Evolutionary conservation across 2,329 filamentous ascomycete genomes (phyloP), one percentile per base, ranked within the genome.

Genomic region (Elsinoe batatas): DNA sequence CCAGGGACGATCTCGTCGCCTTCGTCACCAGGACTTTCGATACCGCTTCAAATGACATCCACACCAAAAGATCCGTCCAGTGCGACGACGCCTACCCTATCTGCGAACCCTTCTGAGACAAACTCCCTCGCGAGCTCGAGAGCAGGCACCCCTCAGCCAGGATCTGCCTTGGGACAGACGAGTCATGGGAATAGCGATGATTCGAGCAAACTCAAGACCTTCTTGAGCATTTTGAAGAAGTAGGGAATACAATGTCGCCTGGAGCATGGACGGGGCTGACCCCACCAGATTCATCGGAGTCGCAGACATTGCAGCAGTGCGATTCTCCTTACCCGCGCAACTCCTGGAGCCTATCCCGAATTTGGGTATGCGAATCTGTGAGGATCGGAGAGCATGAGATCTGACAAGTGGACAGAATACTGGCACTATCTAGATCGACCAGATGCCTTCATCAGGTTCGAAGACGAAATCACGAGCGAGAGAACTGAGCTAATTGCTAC

Each of bases 361-460:
- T 70, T 77, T 98, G 68, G 80, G 80, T 82, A 75, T 61, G 73
- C 11, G 18, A 1, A 32, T 11, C 2, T 13, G 8, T 5, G 33
- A 30, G 4, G n/a, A 43, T 5, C 2, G 2, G 1, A 10, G 7
- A 12, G 54, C 7, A 10, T 8, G 32, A 35, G 51, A 46, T 56
- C 40, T 50, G 42, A 61, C 66, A 63, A 43, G 35, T 42, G 36
- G 51, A 54, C 64, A 82, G 93, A 98, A 75, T 98, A 97, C 74
- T 98, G 93, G 93, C 94, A 94, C 67, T 98, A 98, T 67, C 79
- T 98, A 68, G 93, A 98, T 72, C 82, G 90, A 63, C 91, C 91
- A 18, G 94, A 95, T 71, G 88, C 91, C 47, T 96, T 98, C 68
- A 79, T 80, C 60, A 81, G 77, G 79, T 81, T 62, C 64, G 73